These are phyloP conservation scores for Yarrowia sp. DNA, from an alignment of 805 yeast species.

Conservation along the genomic window DNA sequence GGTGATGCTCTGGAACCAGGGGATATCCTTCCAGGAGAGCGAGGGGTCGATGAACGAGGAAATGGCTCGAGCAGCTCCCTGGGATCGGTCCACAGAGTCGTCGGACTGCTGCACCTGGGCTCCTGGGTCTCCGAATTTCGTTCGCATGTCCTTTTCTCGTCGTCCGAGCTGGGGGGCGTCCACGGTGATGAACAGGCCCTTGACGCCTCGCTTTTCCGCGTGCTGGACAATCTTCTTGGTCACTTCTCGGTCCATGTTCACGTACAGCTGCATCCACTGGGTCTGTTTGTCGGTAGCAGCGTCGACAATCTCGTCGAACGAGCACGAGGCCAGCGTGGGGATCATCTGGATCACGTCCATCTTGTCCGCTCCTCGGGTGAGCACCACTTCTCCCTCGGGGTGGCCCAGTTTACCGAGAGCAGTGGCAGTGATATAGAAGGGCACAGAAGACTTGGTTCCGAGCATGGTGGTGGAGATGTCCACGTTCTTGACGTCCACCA, in stretches of 20 bases:
- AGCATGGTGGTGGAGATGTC: slow-evolving; percentile 76
- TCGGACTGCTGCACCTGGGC: slow-evolving; percentile 55
- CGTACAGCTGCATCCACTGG: slow-evolving; percentile 90
- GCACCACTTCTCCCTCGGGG: slow-evolving; percentile 87
- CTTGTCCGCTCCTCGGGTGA: slow-evolving; percentile 81
- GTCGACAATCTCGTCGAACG: slow-evolving; percentile 83
- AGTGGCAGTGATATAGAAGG: slow-evolving; percentile 90
- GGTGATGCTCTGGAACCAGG: slow-evolving; percentile 62
- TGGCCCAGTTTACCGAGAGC: slow-evolving; percentile 92
- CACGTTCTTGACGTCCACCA: slow-evolving; percentile 79
- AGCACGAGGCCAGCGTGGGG: slow-evolving; percentile 87
- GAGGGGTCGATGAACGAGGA: slow-evolving; percentile 82
- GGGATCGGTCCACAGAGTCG: slow-evolving; percentile 63
- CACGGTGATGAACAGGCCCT: slow-evolving; percentile 85
- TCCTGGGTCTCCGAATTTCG: slow-evolving; percentile 63
- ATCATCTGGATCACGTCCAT: slow-evolving; percentile 85
- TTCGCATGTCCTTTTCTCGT: slow-evolving; percentile 84
- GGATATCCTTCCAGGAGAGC: slow-evolving; percentile 69
- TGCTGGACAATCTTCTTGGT: slow-evolving; percentile 67
- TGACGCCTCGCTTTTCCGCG: slow-evolving; percentile 76
- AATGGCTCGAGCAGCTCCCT: slow-evolving; percentile 88
- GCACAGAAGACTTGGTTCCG: slow-evolving; percentile 72
- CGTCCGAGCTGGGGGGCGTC: slow-evolving; percentile 94
- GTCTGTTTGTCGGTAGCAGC: slow-evolving; percentile 70
- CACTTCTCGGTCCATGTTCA: slow-evolving; percentile 74